Base-by-base conservation (phyloP, 2,329 filamentous ascomycete genomes). In the Dryadomyces quercivorus region DNA sequence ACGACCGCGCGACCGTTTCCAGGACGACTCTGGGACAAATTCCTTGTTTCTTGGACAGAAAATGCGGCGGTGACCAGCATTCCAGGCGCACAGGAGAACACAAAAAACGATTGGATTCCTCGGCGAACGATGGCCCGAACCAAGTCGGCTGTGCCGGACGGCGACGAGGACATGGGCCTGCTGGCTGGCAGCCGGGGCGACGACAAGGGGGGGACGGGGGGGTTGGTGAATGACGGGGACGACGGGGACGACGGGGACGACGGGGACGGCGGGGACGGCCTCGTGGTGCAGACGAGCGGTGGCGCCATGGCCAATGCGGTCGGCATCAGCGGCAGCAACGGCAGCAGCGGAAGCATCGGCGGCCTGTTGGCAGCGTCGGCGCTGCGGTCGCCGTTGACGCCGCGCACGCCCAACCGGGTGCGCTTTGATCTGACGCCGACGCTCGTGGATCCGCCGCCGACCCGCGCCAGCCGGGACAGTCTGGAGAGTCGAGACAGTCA, bases 391-490 rank as follows among this genome's bases (percentile, higher is more conserved):
- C 59, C 62, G 50, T 57, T 71, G 57, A 76, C 79, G 40, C 78
- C 84, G 18, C 68, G 84, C 53, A 88, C 85, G 1, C 76, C 79
- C 9, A 84, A 87, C 65, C 78, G 86, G 26, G 88, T 93, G 48
- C 84, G 85, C 60, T 93, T 93, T 69, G 83, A 84, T 62, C 70
- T 81, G 52, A 71, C 67, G 18, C 75, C 74, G 21, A 72, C 72
- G 59, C 68, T 76, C 31, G 66, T 70, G 63, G 61, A 31, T 9
- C 18, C 44, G 18, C 31, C 52, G 22, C 16, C 51, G 44, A 2
- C 20, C 12, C 18, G 4, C 31, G 43, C 43, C 12, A 10, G n/a
- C 6, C 22, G 34, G 20, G 20, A 43, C 50, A 13, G 20, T 4
- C 38, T 21, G 21, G 9, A 20, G 56, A 12, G 43, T 52, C 42